A percentile compares a stretch with the other conserved stretches of the same genome.
These are phyloP conservation scores for Cordyceps militaris DNA, from an alignment of 2,329 filamentous ascomycete species.

Conservation along the genomic window DNA sequence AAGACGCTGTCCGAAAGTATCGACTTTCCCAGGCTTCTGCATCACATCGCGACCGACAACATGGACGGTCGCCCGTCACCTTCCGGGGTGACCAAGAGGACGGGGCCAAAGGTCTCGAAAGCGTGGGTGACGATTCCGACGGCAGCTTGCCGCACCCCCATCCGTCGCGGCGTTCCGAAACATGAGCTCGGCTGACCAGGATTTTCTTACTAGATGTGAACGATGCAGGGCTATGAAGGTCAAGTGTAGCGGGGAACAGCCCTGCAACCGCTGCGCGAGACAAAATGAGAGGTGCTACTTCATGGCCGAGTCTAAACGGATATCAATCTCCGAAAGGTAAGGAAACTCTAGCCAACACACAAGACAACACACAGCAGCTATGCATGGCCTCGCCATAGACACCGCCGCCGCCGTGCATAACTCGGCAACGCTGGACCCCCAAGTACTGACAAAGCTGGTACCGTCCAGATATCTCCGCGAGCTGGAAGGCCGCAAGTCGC, in stretches of 20 bases:
- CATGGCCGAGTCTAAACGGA: conserved; percentile 17
- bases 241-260: conserved; percentile 19
- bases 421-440: not conserved
- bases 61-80: conserved; percentile 10
- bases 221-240: conserved; percentile 20
- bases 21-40: conserved; percentile 1
- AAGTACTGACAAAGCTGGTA: not conserved
- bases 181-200: conserved; percentile 2
- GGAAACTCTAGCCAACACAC: not conserved
- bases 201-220: conserved; percentile 26
- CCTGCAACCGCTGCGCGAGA: conserved; percentile 18
- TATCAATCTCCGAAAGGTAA: conserved; percentile 19
- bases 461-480: conserved; percentile 11
- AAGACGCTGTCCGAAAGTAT: conserved; percentile 9
- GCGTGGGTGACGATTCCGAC: conserved; percentile 12
- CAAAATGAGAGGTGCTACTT: conserved; percentile 19
- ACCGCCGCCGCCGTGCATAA: not conserved
- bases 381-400: not conserved
- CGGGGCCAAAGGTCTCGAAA: conserved; percentile 13
- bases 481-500: conserved; percentile 10
- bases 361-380: not conserved
- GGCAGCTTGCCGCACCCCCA: not conserved
- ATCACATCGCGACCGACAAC: not conserved
- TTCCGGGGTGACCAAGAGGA: conserved; percentile 8
- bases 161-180: not conserved